phyloP scores from a whole-genome alignment of 2,329 filamentous ascomycete species.

The Nemania serpens region DNA sequence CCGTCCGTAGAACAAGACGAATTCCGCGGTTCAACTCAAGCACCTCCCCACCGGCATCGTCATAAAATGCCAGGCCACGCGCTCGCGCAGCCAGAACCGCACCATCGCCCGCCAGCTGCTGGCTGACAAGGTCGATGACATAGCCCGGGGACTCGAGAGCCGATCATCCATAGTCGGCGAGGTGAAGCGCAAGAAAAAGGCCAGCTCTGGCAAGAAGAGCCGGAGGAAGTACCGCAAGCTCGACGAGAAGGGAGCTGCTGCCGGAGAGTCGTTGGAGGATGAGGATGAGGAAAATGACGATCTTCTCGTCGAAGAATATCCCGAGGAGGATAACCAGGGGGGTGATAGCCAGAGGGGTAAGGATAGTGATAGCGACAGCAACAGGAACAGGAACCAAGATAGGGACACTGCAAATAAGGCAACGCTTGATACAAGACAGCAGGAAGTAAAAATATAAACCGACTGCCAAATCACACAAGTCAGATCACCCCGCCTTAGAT shows the following conservation, averaged over 20 bases:
- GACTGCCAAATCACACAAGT: background rate
- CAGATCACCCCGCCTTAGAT: background rate
- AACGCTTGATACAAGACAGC: constrained; percentile 9
- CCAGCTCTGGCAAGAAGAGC: constrained; percentile 80
- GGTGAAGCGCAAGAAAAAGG: constrained; percentile 69
- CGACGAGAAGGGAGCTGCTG: constrained; percentile 46
- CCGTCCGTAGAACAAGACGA: constrained; percentile 81
- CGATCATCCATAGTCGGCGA: constrained; percentile 67
- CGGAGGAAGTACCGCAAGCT: constrained; percentile 76
- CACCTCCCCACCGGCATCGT: constrained; percentile 90
- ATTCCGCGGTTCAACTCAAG: constrained; percentile 89
- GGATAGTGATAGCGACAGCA: too few species aligned
- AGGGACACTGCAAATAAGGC: background rate
- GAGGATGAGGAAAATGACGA: constrained; percentile 29
- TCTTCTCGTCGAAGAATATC: constrained; percentile 12
- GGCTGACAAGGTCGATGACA: constrained; percentile 73
- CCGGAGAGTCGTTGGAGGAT: constrained; percentile 36
- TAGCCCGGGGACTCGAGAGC: constrained; percentile 72
- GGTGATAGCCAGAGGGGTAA: constrained; percentile 1
- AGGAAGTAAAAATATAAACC: constrained; percentile 6
- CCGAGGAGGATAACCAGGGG: constrained; percentile 18
- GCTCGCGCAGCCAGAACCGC: constrained; percentile 84
- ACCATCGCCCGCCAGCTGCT: constrained; percentile 80
- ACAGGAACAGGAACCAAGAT: too few species aligned
- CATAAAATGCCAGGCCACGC: constrained; percentile 90